Conservation (phyloP, 2,329 filamentous ascomycete genomes). For the Aureobasidium sp. region DNA sequence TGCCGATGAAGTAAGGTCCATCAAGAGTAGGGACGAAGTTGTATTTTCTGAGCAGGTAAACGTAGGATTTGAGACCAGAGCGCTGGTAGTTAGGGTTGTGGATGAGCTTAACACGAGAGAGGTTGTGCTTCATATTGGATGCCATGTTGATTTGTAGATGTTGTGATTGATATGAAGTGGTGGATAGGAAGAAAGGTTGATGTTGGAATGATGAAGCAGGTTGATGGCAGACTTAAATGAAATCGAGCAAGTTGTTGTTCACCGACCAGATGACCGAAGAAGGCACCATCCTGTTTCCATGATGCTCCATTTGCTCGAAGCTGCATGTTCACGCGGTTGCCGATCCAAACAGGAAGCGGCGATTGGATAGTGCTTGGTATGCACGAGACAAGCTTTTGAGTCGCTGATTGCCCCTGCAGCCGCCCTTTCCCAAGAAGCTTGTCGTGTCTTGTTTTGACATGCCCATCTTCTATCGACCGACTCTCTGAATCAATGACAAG, state of each 20-base stretch:
- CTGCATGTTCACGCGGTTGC: neutral
- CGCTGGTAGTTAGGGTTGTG: slow-evolving; percentile 22
- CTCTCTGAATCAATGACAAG: neutral
- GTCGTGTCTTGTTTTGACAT: neutral
- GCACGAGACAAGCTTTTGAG: slow-evolving; percentile 6
- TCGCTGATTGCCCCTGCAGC: slow-evolving; percentile 3
- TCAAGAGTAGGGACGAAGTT: slow-evolving; percentile 53
- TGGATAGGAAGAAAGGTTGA: slow-evolving; percentile 13
- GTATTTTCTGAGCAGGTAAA: slow-evolving; percentile 26
- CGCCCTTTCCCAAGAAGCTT: neutral
- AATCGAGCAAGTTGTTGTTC: neutral
- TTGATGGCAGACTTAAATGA: slow-evolving; percentile 14
- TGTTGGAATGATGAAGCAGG: slow-evolving; percentile 17
- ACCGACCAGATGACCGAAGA: neutral
- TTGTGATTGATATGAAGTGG: slow-evolving; percentile 13
- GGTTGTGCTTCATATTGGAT: slow-evolving; percentile 14
- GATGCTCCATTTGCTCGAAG: neutral
- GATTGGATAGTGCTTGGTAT: neutral
- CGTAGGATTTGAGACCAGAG: slow-evolving; percentile 25
- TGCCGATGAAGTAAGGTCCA: slow-evolving; percentile 50
- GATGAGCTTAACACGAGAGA: slow-evolving; percentile 20
- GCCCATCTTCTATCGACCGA: neutral
- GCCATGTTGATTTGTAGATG: slow-evolving; percentile 15
- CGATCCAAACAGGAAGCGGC: slow-evolving; percentile 6
- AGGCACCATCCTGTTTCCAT: neutral